Percentiles rank a stretch among this genome's conserved stretches.
These are phyloP conservation scores for Malassezia globosa DNA, from an alignment of 1,284 basidiomycete species.

Conservation along the genomic window DNA sequence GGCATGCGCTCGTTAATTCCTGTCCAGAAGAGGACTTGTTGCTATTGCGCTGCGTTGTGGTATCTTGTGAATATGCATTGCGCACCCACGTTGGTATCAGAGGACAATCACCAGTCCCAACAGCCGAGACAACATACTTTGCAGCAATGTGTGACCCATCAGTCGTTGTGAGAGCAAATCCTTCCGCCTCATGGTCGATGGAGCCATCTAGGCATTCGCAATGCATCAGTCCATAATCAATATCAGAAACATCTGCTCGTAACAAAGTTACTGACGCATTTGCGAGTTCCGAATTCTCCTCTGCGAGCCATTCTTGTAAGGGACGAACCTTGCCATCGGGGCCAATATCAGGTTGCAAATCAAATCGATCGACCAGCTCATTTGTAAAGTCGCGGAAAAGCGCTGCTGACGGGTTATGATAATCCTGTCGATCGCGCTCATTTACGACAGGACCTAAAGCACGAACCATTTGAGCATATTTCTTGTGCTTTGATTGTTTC, in stretches of 20 bases:
- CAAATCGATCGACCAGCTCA: conserved; percentile 28
- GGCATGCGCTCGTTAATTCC: too few species aligned
- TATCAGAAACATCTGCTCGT: conserved; percentile 9
- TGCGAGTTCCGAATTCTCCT: neutral
- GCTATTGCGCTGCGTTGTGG: neutral
- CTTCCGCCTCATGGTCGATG: conserved; percentile 1
- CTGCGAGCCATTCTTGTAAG: neutral
- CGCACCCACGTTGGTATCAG: conserved; percentile 23
- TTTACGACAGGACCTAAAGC: conserved; percentile 33
- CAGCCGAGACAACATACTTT: conserved; percentile 37
- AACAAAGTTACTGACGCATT: conserved; percentile 6
- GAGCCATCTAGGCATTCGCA: neutral
- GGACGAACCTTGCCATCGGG: neutral
- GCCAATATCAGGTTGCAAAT: conserved; percentile 4
- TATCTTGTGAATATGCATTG: neutral
- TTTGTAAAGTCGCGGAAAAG: conserved; percentile 41
- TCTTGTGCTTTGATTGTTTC: conserved; percentile 29
- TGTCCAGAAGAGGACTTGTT: neutral
- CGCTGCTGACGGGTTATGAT: conserved; percentile 36
- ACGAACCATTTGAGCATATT: conserved; percentile 8
- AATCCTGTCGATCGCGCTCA: conserved; percentile 47
- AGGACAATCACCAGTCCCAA: conserved; percentile 41
- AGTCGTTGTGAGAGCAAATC: conserved; percentile 12
- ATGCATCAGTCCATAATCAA: conserved; percentile 12
- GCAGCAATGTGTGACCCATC: conserved; percentile 16